phyloP scores from a whole-genome alignment of 2,329 filamentous ascomycete species.

The Metarhizium robertsii region DNA sequence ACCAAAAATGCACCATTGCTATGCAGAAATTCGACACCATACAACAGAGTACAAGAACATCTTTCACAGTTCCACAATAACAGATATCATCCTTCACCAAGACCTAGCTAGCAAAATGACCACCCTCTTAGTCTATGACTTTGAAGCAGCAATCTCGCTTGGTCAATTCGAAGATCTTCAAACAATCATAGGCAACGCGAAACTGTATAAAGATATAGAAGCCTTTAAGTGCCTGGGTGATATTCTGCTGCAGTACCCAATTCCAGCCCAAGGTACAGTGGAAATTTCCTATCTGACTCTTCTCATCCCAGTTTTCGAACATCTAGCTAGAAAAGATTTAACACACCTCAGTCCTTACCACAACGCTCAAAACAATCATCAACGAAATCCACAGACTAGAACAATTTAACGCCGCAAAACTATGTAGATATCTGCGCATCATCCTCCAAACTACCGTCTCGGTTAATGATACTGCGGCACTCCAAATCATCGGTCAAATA shows the following conservation, averaged over 20 bases:
- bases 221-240: slow-evolving; percentile 59
- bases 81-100: slow-evolving; percentile 32
- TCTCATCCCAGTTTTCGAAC: not conserved
- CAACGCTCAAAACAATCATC: slow-evolving; percentile 56
- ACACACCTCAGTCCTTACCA: slow-evolving; percentile 33
- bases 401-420: slow-evolving; percentile 43
- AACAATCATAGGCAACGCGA: slow-evolving; percentile 46
- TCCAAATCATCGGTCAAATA: slow-evolving; percentile 57
- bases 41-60: slow-evolving; percentile 25
- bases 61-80: not conserved
- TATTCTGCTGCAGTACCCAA: slow-evolving; percentile 45
- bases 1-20: slow-evolving; percentile 46
- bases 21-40: slow-evolving; percentile 51
- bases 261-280: slow-evolving; percentile 38
- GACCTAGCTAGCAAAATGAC: slow-evolving; percentile 55
- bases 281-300: not conserved
- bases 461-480: slow-evolving; percentile 43
- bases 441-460: slow-evolving; percentile 60
- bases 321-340: not conserved
- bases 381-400: slow-evolving; percentile 55
- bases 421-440: slow-evolving; percentile 71
- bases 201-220: slow-evolving; percentile 30
- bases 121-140: slow-evolving; percentile 64
- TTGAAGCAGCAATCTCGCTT: slow-evolving; percentile 63
- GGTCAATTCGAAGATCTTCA: slow-evolving; percentile 58